Evolutionary conservation across 352 stramenopile genomes (phyloP).

Genomic region (Blastocystis sp.): DNA sequence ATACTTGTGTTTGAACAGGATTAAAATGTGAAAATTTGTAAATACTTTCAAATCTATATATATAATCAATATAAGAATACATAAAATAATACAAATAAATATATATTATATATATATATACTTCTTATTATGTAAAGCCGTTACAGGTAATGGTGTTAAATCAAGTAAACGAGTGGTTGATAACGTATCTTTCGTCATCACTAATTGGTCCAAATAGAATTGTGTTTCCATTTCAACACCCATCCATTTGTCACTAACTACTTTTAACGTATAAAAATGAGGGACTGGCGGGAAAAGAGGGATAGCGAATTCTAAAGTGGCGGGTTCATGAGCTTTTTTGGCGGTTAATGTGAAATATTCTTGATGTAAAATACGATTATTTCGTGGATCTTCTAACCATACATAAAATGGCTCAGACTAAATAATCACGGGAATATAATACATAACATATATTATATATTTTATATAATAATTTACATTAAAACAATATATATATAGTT

Average conservation of each 20-base stretch:
- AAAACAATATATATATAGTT: too few relatives aligned
- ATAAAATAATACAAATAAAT: slow-evolving; percentile 66
- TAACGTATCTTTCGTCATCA: slow-evolving; percentile 48
- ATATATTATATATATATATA: slow-evolving; percentile 70
- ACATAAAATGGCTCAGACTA: slow-evolving; percentile 70
- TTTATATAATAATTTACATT: background rate
- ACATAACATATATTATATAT: too few relatives aligned
- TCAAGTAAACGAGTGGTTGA: slow-evolving; percentile 68
- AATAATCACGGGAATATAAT: background rate
- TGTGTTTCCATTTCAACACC: slow-evolving; percentile 69
- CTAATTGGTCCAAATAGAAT: slow-evolving; percentile 52
- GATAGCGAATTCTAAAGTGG: slow-evolving; percentile 71
- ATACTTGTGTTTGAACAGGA: slow-evolving; percentile 79
- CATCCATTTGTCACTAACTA: slow-evolving; percentile 83
- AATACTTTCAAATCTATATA: slow-evolving; percentile 37
- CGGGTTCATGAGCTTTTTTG: slow-evolving; percentile 48
- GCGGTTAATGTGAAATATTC: slow-evolving; percentile 66
- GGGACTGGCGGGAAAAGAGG: slow-evolving; percentile 73
- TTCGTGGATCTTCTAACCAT: slow-evolving; percentile 82
- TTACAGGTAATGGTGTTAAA: slow-evolving; percentile 73
- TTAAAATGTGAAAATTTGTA: slow-evolving; percentile 56
- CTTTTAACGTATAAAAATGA: slow-evolving; percentile 74
- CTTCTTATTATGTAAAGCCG: slow-evolving; percentile 64
- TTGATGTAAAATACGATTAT: slow-evolving; percentile 72
- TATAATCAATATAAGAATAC: slow-evolving; percentile 59